A percentile compares a stretch with the other conserved stretches of the same genome.
These are phyloP conservation scores for Thoreauomyces humboldtii DNA, from an alignment of 192 early-diverging fungal genomes.

Conservation along the genomic window DNA sequence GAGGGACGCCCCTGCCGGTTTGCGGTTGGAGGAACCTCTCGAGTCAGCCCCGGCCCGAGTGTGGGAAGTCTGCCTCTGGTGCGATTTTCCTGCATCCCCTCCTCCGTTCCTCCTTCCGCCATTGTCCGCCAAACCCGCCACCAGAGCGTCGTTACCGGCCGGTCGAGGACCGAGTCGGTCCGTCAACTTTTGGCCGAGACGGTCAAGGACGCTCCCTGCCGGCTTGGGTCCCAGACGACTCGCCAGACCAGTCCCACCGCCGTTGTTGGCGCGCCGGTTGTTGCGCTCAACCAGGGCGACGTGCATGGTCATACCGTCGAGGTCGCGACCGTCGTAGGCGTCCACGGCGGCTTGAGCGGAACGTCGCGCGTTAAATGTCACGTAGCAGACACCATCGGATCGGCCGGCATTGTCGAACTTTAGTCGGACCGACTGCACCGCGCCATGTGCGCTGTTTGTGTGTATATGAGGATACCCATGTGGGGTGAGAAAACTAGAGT, in stretches of 20 bases:
- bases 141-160: not conserved
- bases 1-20: too few species aligned
- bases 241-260: not conserved
- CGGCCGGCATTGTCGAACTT: slow-evolving; percentile 28
- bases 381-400: slow-evolving; percentile 12
- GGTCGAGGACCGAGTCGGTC: slow-evolving; percentile 18
- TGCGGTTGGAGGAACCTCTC: too few species aligned
- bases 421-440: slow-evolving; percentile 10
- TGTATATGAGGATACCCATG: slow-evolving; percentile 1
- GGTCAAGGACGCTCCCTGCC: slow-evolving; percentile 8
- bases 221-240: slow-evolving; percentile 18
- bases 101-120: slow-evolving; percentile 8
- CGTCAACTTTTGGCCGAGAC: slow-evolving; percentile 16
- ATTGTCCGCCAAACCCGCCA: not conserved
- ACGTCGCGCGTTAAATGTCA: slow-evolving; percentile 3
- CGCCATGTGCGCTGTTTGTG: not conserved
- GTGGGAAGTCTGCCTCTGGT: not conserved
- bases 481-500: slow-evolving; percentile 2
- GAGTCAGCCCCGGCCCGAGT: not conserved
- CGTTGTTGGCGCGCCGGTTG: not conserved
- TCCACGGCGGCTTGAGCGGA: slow-evolving; percentile 12
- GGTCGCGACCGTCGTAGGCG: slow-evolving; percentile 15
- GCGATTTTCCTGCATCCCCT: not conserved
- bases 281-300: too few species aligned
- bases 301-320: slow-evolving; percentile 21